phyloP scores from a whole-genome alignment of 306 rosid species.

The Dicorynia guianensis region DNA sequence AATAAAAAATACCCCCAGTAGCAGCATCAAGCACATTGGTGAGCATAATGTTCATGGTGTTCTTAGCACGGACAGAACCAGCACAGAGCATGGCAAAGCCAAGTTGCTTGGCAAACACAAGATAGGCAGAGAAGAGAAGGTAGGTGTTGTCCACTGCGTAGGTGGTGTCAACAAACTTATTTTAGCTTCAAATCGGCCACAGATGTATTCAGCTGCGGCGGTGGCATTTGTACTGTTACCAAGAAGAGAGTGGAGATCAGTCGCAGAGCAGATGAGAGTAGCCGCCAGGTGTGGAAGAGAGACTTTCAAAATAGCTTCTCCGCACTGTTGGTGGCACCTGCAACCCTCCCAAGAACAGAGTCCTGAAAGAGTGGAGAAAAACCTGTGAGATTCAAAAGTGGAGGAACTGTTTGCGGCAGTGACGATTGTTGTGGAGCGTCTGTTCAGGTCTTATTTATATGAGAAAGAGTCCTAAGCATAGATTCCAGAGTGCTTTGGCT shows the following conservation, averaged over 20 bases:
- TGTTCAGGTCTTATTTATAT: background rate
- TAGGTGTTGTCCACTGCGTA: conserved; percentile 58
- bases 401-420: background rate
- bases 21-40: conserved; percentile 69
- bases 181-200: conserved; percentile 45
- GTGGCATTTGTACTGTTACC: conserved; percentile 42
- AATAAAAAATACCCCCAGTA: conserved; percentile 58
- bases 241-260: conserved; percentile 53
- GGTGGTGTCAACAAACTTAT: conserved; percentile 49
- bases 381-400: background rate
- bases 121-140: conserved; percentile 64
- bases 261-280: conserved; percentile 52
- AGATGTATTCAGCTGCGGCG: conserved; percentile 56
- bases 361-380: background rate
- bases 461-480: too few relatives aligned
- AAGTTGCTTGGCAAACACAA: conserved; percentile 67
- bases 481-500: too few relatives aligned
- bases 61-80: conserved; percentile 64
- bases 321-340: background rate
- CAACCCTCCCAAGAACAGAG: background rate
- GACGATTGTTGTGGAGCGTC: background rate
- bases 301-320: background rate
- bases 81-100: conserved; percentile 75
- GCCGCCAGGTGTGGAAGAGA: conserved; percentile 27
- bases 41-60: conserved; percentile 71